A percentile compares a stretch with the other conserved stretches of the same genome.
phyloP scores from a whole-genome alignment of 768 basidiomycete species.

The Tulasnella sp. region DNA sequence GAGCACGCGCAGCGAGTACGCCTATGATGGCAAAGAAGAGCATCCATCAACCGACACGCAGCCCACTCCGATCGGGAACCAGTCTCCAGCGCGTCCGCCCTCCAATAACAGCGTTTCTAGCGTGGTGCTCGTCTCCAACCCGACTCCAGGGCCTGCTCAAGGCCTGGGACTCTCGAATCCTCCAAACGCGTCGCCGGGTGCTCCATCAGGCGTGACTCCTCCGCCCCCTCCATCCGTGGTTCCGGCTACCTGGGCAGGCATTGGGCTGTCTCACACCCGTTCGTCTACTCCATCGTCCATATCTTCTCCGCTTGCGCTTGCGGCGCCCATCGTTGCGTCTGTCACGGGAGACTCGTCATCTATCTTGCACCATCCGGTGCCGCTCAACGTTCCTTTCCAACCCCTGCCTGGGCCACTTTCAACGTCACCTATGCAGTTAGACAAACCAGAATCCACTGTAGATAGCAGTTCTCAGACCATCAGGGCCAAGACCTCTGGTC shows the following conservation, averaged over 20 bases:
- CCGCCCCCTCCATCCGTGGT: slow-evolving; percentile 13
- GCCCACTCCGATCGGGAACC: slow-evolving; percentile 65
- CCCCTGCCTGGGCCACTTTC: neutral
- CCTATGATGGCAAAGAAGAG: slow-evolving; percentile 43
- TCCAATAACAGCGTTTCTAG: slow-evolving; percentile 12
- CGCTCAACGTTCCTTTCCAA: slow-evolving; percentile 13
- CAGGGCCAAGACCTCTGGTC: slow-evolving; percentile 61
- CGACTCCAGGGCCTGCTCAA: slow-evolving; percentile 37
- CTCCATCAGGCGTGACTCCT: slow-evolving; percentile 37
- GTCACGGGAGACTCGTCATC: slow-evolving; percentile 9
- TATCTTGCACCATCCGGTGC: slow-evolving; percentile 42
- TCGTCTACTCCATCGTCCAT: slow-evolving; percentile 87
- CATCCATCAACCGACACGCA: slow-evolving; percentile 39
- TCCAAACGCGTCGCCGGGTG: slow-evolving; percentile 31
- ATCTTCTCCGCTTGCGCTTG: slow-evolving; percentile 80
- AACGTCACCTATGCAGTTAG: slow-evolving; percentile 20
- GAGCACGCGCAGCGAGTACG: slow-evolving; percentile 64
- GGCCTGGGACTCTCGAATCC: slow-evolving; percentile 29
- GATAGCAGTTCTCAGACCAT: slow-evolving; percentile 42
- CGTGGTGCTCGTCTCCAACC: neutral
- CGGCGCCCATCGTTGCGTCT: slow-evolving; percentile 78
- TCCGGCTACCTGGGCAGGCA: slow-evolving; percentile 34
- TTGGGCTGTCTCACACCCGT: slow-evolving; percentile 38
- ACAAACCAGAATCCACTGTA: slow-evolving; percentile 13
- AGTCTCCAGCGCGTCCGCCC: slow-evolving; percentile 38